Evolutionary conservation across 2,329 filamentous ascomycete genomes (phyloP).

Genomic region (Ambrosiella beaveri): DNA sequence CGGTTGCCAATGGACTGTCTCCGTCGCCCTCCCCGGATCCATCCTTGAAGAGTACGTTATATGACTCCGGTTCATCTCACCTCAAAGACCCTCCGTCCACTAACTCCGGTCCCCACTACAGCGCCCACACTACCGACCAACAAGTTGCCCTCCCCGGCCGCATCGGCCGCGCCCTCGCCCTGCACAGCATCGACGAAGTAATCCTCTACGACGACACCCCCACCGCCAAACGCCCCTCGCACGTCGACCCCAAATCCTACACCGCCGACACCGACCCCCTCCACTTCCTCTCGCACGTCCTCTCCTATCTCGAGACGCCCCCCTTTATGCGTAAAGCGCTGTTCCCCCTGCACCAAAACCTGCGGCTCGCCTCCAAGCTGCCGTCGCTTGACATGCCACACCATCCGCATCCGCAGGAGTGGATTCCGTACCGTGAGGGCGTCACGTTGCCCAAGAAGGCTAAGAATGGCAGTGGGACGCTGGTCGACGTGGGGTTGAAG

Average conservation of each 20-base stretch:
- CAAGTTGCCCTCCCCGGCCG: conserved; percentile 56
- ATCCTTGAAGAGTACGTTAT: conserved; percentile 51
- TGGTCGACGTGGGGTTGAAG: conserved; percentile 41
- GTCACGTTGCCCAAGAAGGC: conserved; percentile 34
- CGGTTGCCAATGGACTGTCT: conserved; percentile 56
- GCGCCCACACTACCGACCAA: conserved; percentile 55
- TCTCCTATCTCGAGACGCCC: conserved; percentile 70
- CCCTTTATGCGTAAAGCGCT: conserved; percentile 62
- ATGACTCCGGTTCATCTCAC: too few relatives aligned
- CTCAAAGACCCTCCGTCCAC: too few relatives aligned
- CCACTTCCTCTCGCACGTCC: conserved; percentile 62
- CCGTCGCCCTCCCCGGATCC: conserved; percentile 61
- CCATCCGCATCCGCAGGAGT: conserved; percentile 59
- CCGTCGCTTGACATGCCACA: conserved; percentile 74
- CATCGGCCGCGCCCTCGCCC: conserved; percentile 63
- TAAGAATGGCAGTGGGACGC: conserved; percentile 28
- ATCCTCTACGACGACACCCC: conserved; percentile 61
- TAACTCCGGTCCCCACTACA: conserved; percentile 20
- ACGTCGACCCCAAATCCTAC: conserved; percentile 34
- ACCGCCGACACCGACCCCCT: conserved; percentile 60
- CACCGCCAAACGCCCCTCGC: conserved; percentile 26
- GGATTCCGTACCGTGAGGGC: conserved; percentile 65
- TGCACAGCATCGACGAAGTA: conserved; percentile 74
- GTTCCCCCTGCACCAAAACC: conserved; percentile 64
- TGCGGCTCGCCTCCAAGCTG: conserved; percentile 53